Base-by-base conservation (phyloP, 2,329 filamentous ascomycete genomes). In the Lachnellula willkommii region DNA sequence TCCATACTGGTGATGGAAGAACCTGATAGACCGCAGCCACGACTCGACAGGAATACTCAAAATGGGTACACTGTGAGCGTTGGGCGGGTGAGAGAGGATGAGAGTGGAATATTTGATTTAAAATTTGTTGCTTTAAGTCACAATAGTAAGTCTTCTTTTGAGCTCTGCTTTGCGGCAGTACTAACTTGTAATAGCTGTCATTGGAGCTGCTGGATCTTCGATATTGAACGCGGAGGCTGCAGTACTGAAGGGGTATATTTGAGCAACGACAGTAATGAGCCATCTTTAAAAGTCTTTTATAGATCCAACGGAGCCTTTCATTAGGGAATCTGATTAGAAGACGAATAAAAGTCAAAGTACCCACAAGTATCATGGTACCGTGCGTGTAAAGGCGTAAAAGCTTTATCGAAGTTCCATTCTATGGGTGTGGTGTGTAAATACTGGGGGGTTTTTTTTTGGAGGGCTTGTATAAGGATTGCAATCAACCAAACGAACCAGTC, bases 41-140 rank as follows among this genome's bases (percentile, higher is more conserved):
- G 94, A 63, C 77, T 97, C 48, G 94, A 97, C 71, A 83, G 93
- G 56, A 88, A 97, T 64, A 82, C 92, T 26, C 85, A 89, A 58
- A 81, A 83, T 51, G 93, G 94, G 0, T 97, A 96, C 70, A 89
- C 92, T 3, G 90, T 96, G 40, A 94, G 88, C 66, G 92, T 97
- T 20, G 93, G 93, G 7, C 82, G 93, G 26, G 82, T 68, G 28
- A 78, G 94, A 47, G 86, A 93, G 71, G 92, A 96, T 66, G 88
- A 90, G 65, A 88, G 86, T 60, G 90, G 89, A 20, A 87, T 96
- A 63, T 96, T 96, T 68, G 94, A 97, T 70, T 82, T 97, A 70
- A 92, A 95, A 72, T 97, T 97, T 73, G 92, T 94, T 60, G 90
- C 91, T 24, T 77, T 97, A 65, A 96, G 90, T 69, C 94, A 97